These are phyloP conservation scores for Phoma herbarum DNA, from an alignment of 2,329 filamentous ascomycete species.

Conservation along the genomic window DNA sequence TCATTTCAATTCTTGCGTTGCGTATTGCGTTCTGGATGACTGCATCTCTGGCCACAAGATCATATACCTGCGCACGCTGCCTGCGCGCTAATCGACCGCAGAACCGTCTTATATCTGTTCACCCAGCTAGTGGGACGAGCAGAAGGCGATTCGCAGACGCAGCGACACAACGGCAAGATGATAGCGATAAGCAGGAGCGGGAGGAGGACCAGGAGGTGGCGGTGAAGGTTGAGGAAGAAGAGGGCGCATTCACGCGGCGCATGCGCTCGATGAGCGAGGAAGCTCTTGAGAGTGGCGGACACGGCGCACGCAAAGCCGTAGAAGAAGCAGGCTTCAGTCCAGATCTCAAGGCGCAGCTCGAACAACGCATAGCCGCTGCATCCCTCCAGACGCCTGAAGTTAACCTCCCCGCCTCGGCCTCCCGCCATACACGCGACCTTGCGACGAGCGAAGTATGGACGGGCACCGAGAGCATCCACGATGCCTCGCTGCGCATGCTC, in stretches of 20 bases:
- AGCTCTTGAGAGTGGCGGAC: conserved; percentile 63
- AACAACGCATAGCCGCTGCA: conserved; percentile 66
- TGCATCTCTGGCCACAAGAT: conserved; percentile 28
- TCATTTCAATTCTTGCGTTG: conserved; percentile 6
- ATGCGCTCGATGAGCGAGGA: conserved; percentile 69
- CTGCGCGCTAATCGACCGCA: conserved; percentile 45
- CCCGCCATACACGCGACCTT: conserved; percentile 72
- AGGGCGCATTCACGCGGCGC: conserved; percentile 67
- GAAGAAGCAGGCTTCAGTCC: conserved; percentile 70
- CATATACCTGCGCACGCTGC: conserved; percentile 52
- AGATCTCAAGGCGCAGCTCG: conserved; percentile 65
- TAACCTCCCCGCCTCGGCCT: conserved; percentile 67
- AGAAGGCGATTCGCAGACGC: conserved; percentile 37
- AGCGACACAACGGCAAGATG: conserved; percentile 25
- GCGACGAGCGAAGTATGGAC: conserved; percentile 78
- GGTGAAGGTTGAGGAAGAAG: conserved; percentile 32
- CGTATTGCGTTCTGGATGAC: conserved; percentile 39
- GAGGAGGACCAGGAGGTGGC: background rate
- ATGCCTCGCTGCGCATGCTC: conserved; percentile 82
- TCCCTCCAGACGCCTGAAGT: conserved; percentile 64
- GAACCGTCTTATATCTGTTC: conserved; percentile 15
- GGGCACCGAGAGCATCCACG: conserved; percentile 76
- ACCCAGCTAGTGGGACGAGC: conserved; percentile 16
- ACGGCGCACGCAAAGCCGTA: conserved; percentile 64
- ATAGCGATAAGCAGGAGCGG: conserved; percentile 8